phyloP scores from a whole-genome alignment of 2,329 filamentous ascomycete genomes.

The Colletotrichum eremochloae region DNA sequence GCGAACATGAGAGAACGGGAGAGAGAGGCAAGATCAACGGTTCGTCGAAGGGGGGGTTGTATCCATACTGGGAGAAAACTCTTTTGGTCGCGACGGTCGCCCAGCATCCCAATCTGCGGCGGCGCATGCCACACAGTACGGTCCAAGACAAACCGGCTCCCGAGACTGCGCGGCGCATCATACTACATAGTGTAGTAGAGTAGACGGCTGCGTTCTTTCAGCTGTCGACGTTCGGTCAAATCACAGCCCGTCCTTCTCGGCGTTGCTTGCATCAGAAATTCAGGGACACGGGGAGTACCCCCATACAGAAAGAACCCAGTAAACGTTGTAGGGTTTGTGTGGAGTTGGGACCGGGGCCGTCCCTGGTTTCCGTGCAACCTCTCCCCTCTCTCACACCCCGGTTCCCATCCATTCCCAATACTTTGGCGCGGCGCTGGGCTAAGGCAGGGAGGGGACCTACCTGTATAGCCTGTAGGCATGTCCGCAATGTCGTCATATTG shows the following conservation, averaged over 20 bases:
- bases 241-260: slow-evolving; percentile 7
- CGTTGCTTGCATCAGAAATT: slow-evolving; percentile 31
- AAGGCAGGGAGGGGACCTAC: not conserved
- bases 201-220: not conserved
- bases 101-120: slow-evolving; percentile 6
- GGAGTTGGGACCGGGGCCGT: slow-evolving; percentile 37
- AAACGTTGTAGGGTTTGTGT: slow-evolving; percentile 30
- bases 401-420: slow-evolving; percentile 16
- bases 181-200: too few species aligned
- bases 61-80: slow-evolving; percentile 7
- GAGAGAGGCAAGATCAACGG: slow-evolving; percentile 13
- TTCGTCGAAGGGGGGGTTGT: not conserved
- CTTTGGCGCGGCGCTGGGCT: slow-evolving; percentile 30
- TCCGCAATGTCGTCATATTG: slow-evolving; percentile 41
- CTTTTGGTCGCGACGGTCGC: slow-evolving; percentile 2
- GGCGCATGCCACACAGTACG: slow-evolving; percentile 19
- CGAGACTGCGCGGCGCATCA: too few species aligned
- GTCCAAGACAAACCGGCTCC: too few species aligned
- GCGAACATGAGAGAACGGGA: not conserved
- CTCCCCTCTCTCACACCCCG: not conserved
- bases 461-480: not conserved
- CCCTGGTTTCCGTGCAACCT: slow-evolving; percentile 24
- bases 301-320: slow-evolving; percentile 9
- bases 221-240: slow-evolving; percentile 9
- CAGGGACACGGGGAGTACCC: slow-evolving; percentile 36